phyloP scores from a whole-genome alignment of 352 stramenopile genomes.

The Pythium plurisporium region DNA sequence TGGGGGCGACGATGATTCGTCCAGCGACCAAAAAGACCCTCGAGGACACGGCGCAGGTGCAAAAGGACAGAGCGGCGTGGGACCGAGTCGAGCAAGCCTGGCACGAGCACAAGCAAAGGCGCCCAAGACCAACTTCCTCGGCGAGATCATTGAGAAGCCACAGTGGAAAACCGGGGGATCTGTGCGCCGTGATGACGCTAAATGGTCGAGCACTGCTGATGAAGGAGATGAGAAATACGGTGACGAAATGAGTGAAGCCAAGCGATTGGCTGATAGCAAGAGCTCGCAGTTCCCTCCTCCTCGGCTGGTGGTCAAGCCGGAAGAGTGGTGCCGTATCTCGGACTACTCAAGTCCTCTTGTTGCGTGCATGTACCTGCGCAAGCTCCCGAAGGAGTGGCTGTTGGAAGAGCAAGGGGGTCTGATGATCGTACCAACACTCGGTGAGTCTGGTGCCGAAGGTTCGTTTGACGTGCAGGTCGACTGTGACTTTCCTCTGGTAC shows the following conservation, averaged over 20 bases:
- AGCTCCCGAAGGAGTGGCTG: conserved; percentile 64
- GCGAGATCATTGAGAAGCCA: conserved; percentile 50
- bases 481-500: conserved; percentile 61
- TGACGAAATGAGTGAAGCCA: conserved; percentile 20
- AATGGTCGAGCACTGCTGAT: conserved; percentile 4
- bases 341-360: conserved; percentile 50
- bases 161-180: conserved; percentile 31
- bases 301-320: conserved; percentile 67
- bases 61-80: background rate
- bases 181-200: conserved; percentile 5
- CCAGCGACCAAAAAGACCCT: conserved; percentile 3
- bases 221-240: background rate
- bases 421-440: conserved; percentile 72
- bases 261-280: conserved; percentile 13
- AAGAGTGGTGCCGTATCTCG: conserved; percentile 68
- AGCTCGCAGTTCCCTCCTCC: conserved; percentile 32
- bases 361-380: conserved; percentile 59
- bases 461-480: conserved; percentile 87
- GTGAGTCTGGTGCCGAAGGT: conserved; percentile 59
- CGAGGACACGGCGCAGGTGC: background rate
- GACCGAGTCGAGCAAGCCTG: conserved; percentile 27
- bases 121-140: conserved; percentile 69
- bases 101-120: conserved; percentile 40
- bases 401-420: conserved; percentile 42
- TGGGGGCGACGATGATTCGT: background rate